These are phyloP conservation scores for Acacia pycnantha DNA, from an alignment of 331 rosid species.

Conservation along the genomic window DNA sequence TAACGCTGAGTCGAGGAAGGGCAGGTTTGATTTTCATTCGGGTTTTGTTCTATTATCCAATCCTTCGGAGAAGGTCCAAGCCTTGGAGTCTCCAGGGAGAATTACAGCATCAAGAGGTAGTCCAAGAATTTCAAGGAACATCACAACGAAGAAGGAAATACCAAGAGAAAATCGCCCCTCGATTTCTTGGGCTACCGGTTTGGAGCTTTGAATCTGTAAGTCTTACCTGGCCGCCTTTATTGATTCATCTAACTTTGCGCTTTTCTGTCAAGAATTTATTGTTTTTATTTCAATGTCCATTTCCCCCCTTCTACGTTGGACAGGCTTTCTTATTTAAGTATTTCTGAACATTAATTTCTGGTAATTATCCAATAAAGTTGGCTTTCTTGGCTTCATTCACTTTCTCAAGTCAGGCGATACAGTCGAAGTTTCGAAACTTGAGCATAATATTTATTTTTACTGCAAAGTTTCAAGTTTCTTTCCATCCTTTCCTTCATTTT, in stretches of 20 bases:
- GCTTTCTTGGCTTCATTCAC: constrained; percentile 18
- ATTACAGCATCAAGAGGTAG: constrained; percentile 14
- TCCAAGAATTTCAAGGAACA: not conserved
- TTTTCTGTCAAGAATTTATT: constrained; percentile 10
- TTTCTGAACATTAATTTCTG: not conserved
- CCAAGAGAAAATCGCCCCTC: not conserved
- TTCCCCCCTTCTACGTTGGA: not conserved
- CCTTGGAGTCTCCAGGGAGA: constrained; percentile 43
- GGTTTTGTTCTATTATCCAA: constrained; percentile 20
- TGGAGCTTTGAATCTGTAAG: constrained; percentile 42
- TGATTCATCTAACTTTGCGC: not conserved
- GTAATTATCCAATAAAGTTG: constrained; percentile 9
- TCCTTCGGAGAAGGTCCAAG: constrained; percentile 32
- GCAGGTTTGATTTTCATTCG: constrained; percentile 10
- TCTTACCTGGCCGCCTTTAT: constrained; percentile 16
- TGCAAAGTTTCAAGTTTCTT: not conserved
- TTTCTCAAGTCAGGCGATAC: constrained; percentile 5
- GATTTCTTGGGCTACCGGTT: constrained; percentile 41
- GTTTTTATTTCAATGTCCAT: constrained; percentile 7
- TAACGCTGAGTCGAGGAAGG: constrained; percentile 40
- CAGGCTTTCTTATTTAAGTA: not conserved
- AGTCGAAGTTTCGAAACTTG: not conserved
- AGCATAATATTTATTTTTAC: not conserved
- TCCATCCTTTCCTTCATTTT: not conserved
- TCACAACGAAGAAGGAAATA: not conserved